Percentiles rank a stretch among this genome's conserved stretches.
phyloP scores from a whole-genome alignment of 306 rosid species.

The Casuarina cunninghamiana region DNA sequence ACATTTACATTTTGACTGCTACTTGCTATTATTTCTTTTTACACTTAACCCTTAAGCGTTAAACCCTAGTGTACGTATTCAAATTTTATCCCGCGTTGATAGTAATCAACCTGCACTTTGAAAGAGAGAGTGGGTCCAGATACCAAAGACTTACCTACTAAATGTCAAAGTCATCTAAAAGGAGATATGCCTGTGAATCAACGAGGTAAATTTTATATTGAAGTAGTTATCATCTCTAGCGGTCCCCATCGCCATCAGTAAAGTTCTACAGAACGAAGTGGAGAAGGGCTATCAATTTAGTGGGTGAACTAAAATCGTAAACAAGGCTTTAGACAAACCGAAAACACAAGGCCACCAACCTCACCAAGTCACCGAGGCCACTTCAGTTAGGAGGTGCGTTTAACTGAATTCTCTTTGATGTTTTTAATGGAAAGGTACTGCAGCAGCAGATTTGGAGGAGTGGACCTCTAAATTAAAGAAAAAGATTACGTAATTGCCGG shows the following conservation, averaged over 20 bases:
- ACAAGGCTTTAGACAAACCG: not conserved
- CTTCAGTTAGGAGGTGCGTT: slow-evolving; percentile 63
- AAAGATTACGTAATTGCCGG: not conserved
- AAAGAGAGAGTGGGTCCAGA: too few relatives aligned
- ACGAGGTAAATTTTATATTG: not conserved
- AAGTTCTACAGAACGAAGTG: slow-evolving; percentile 2
- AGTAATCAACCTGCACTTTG: too few relatives aligned
- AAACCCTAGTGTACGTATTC: too few relatives aligned
- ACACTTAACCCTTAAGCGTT: too few relatives aligned
- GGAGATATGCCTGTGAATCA: too few relatives aligned
- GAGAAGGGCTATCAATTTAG: slow-evolving; percentile 44
- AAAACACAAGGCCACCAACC: slow-evolving; percentile 48
- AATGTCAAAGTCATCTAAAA: too few relatives aligned
- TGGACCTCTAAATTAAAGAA: not conserved
- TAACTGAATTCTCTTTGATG: slow-evolving; percentile 50
- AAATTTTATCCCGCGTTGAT: too few relatives aligned
- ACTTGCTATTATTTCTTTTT: too few relatives aligned
- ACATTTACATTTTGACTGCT: too few relatives aligned
- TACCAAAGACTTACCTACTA: too few relatives aligned
- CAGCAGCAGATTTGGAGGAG: not conserved
- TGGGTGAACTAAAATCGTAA: slow-evolving; percentile 85
- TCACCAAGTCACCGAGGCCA: slow-evolving; percentile 62
- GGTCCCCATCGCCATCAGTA: slow-evolving; percentile 12
- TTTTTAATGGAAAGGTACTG: slow-evolving; percentile 19
- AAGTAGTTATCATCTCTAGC: slow-evolving; percentile 14